Base-by-base conservation (phyloP, 1,139 yeast species). In the Geotrichum siamense region DNA sequence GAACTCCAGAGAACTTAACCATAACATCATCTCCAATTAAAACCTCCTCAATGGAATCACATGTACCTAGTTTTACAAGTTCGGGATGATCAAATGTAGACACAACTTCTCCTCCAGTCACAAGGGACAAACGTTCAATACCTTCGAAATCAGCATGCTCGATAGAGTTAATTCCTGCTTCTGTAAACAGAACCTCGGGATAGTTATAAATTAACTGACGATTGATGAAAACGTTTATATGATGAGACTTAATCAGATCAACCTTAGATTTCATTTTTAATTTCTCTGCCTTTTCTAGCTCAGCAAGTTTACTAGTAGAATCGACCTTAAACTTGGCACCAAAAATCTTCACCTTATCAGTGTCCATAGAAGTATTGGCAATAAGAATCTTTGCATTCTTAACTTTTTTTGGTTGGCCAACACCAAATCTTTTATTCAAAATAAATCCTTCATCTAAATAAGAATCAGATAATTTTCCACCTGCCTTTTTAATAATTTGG, bases 111-210 rank as follows among this genome's bases (percentile, higher is more conserved):
- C 96, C 98, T 41, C 98, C 98, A 5, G 97, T 89, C 21, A 89
- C 98, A 40, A 91, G 72, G 3, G 98, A 96, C 55, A 91, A 75
- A 62, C 98, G 80, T 70, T 91, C 98, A 48, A 91, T 87, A 57
- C 98, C 99, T 60, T 86, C 98, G 57, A 93, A 93, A 65, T 93
- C 99, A 17, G 98, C 98, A 61, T 93, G 98, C 68, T 91, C 98
- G 53, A 91, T 86, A 27, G 96, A 80, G 66, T 86, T 89, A 58
- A 91, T 83, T 47, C 81, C 79, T 36, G 86, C 67, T 58, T 91
- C 98, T 5, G 94, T 76, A 60, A 91, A 85, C 54, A 91, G 72
- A 65, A 86, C 96, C 67, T 91, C 98, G 25, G 99, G 98, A 75
- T 91, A 93, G 68, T 91, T 96, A 68, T 91, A 93, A 59, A 91